These are phyloP conservation scores for Teunomyces lycoperdinae DNA, from an alignment of 805 yeast genomes.

Conservation along the genomic window DNA sequence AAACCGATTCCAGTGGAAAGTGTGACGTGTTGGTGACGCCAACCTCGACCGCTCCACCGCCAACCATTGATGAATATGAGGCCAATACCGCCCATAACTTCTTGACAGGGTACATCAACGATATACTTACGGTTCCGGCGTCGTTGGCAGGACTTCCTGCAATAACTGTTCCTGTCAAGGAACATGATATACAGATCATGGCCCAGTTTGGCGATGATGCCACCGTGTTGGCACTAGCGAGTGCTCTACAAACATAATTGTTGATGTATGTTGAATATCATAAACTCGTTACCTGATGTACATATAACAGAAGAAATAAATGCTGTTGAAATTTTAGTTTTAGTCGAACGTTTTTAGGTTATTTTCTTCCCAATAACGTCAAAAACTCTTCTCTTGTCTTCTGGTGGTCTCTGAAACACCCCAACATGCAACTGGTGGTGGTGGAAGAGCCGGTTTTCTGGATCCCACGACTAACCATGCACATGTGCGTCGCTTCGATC, in stretches of 20 bases:
- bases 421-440: constrained; percentile 94
- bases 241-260: not conserved
- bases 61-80: constrained; percentile 45
- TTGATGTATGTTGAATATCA: constrained; percentile 33
- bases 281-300: constrained; percentile 12
- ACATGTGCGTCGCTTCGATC: constrained; percentile 97
- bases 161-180: constrained; percentile 62
- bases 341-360: not conserved
- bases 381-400: constrained; percentile 96
- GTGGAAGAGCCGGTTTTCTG: constrained; percentile 94
- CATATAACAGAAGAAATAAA: constrained; percentile 8
- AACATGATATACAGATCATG: constrained; percentile 68
- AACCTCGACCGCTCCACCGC: constrained; percentile 60
- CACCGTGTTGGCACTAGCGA: constrained; percentile 46
- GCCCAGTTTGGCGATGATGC: constrained; percentile 86
- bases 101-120: constrained; percentile 70
- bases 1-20: constrained; percentile 24
- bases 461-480: constrained; percentile 98
- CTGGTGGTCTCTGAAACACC: constrained; percentile 89
- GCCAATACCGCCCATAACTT: constrained; percentile 39
- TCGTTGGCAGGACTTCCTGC: constrained; percentile 92
- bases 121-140: constrained; percentile 84
- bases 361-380: constrained; percentile 63
- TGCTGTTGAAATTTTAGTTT: constrained; percentile 1
- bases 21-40: constrained; percentile 74